A percentile compares a stretch with the other conserved stretches of the same genome.
Conservation (phyloP, 768 basidiomycete genomes). For the Trametes meyenii region DNA sequence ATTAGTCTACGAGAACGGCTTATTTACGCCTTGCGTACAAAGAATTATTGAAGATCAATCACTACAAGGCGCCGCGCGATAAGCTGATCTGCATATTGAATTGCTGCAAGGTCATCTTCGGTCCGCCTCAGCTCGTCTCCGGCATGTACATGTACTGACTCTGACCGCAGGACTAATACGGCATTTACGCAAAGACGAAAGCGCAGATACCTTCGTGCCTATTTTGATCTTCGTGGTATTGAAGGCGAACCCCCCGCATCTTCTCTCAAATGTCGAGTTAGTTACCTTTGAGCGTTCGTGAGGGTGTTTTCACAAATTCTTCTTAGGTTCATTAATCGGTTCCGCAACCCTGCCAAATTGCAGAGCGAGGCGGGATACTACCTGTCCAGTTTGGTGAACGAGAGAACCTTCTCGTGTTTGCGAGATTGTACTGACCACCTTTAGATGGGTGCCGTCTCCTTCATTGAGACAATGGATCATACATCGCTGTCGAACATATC, state of each 20-base stretch:
- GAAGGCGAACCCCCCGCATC: slow-evolving; percentile 90
- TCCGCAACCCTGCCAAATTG: slow-evolving; percentile 85
- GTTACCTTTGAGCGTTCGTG: slow-evolving; percentile 29
- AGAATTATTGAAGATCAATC: slow-evolving; percentile 96
- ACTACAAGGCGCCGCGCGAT: slow-evolving; percentile 98
- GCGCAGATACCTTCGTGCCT: slow-evolving; percentile 94
- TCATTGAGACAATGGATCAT: slow-evolving; percentile 98
- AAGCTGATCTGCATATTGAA: slow-evolving; percentile 98
- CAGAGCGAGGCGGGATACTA: slow-evolving; percentile 98
- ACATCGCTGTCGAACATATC: slow-evolving; percentile 92
- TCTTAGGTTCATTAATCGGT: slow-evolving; percentile 90
- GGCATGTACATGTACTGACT: slow-evolving; percentile 9
- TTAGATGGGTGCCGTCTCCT: slow-evolving; percentile 95
- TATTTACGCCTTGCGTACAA: neutral
- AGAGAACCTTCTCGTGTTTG: neutral
- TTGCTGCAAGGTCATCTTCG: slow-evolving; percentile 99
- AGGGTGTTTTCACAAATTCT: neutral
- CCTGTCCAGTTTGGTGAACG: slow-evolving; percentile 85
- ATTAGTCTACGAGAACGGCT: neutral
- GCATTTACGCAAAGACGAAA: slow-evolving; percentile 81
- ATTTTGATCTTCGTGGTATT: slow-evolving; percentile 93
- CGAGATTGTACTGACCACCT: neutral
- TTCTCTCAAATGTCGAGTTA: slow-evolving; percentile 95
- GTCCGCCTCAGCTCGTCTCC: slow-evolving; percentile 48
- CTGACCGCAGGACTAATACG: slow-evolving; percentile 74